Base-by-base conservation (phyloP, 495 filamentous ascomycete genomes). In the Neurospora sp. region DNA sequence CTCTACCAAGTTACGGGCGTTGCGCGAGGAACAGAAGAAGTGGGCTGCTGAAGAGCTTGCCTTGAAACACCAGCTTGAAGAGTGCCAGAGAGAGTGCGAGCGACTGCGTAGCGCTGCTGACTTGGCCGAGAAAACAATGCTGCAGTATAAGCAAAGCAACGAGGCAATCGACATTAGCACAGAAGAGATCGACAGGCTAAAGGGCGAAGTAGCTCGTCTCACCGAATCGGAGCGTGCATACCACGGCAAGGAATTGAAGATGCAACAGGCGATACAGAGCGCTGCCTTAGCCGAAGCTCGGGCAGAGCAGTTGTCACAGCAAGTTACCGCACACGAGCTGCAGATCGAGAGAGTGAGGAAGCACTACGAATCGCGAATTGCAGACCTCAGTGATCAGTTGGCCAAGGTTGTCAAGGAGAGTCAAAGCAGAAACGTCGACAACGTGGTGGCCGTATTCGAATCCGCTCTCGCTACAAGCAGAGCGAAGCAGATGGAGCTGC, bases 11-110 rank as follows among this genome's bases (percentile, higher is more conserved):
- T 82, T 93, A 69, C 84, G 85, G 41, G 78, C 79, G 1, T 80
- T 93, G 27, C 84, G 87, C 39, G 91, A 92, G 53, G 91, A 93
- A 74, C 89, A 92, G 75, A 91, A 88, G 75, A 86, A 86, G 48
- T 91, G 89, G 90, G 83, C 79, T 16, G 74, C 79, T 1, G 87
- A 91, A 73, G 80, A 85, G 48, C 83, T 85, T 31, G 77, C 77
- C 41, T 81, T 93, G 2, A 83, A 83, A 44, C 80, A 82, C 22
- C 88, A 89, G 42, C 81, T 93, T 5, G 78, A 86, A 53, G 81
- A 81, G 41, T 84, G 84, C 3, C 79, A 82, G 69, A 78, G 80
- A 10, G 88, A 93, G 72, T 84, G 83, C 39, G 86, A 88, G 5
- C 82, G 83, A 22, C 80, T 92, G 41, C 85, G 85, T n/a, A 81